These are phyloP conservation scores for Epichloe brachyelytri DNA, from an alignment of 2,329 filamentous ascomycete species.

Conservation along the genomic window DNA sequence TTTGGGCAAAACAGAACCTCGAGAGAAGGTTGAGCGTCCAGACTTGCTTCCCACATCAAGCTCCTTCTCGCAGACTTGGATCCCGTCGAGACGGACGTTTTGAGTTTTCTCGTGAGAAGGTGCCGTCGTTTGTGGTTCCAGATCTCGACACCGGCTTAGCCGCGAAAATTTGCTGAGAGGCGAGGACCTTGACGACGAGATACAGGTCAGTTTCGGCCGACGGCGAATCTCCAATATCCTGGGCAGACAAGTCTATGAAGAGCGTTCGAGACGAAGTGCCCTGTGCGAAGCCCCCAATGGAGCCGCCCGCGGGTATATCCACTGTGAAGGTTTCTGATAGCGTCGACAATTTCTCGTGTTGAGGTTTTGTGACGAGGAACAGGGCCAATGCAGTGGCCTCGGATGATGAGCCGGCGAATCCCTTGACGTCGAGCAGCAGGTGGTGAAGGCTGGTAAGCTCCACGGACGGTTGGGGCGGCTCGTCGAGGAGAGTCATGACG, in stretches of 20 bases:
- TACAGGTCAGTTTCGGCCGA: constrained; percentile 63
- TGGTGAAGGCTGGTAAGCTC: constrained; percentile 69
- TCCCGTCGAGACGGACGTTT: constrained; percentile 35
- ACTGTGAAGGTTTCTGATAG: constrained; percentile 77
- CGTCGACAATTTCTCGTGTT: constrained; percentile 47
- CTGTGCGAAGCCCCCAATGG: constrained; percentile 50
- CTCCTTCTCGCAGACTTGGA: constrained; percentile 46
- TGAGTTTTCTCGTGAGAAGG: constrained; percentile 28
- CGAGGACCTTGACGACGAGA: constrained; percentile 68
- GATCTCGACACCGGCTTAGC: constrained; percentile 38
- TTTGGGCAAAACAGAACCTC: constrained; percentile 32
- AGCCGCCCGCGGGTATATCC: constrained; percentile 62
- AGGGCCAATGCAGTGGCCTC: constrained; percentile 65
- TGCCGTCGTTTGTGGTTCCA: constrained; percentile 29
- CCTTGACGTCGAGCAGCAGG: constrained; percentile 70
- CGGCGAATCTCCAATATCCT: constrained; percentile 52
- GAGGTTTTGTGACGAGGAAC: constrained; percentile 61
- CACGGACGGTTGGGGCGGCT: constrained; percentile 54
- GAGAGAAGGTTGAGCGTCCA: constrained; percentile 40
- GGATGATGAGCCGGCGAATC: constrained; percentile 64
- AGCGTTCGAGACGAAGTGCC: constrained; percentile 66
- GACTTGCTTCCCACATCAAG: constrained; percentile 55
- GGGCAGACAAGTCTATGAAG: constrained; percentile 72
- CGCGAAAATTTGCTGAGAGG: constrained; percentile 36
- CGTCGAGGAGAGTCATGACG: constrained; percentile 85